Base-by-base conservation (phyloP, 768 basidiomycete species). In the Agrocybe pediades region DNA sequence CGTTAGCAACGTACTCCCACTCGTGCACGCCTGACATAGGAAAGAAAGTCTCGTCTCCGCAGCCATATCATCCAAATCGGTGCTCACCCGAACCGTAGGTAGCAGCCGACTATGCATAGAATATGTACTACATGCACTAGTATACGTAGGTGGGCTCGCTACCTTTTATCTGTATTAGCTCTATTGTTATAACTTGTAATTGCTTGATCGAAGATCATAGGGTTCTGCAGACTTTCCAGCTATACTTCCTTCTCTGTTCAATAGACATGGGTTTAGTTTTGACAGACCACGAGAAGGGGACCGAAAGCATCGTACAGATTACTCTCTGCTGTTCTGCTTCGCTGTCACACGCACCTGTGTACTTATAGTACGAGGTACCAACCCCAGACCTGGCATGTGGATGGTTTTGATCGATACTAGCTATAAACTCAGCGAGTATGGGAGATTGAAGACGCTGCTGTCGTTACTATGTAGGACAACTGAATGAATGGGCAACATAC, bases 401-500 rank as follows among this genome's bases (percentile, higher is more conserved):
- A 30, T 36, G n/a, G 21, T 42, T n/a, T 20, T 51, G 50, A 51
- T 51, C 41, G 33, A 36, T 36, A 36, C 11, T 15, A n/a, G n/a
- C n/a, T n/a, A n/a, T n/a, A 13, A 36, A 13, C 3, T 13, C 5
- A 13, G 33, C 11, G 33, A 36, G n/a, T n/a, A n/a, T n/a, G n/a
- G n/a, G n/a, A n/a, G n/a, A n/a, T n/a, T n/a, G n/a, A n/a, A n/a
- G n/a, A n/a, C n/a, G n/a, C n/a, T n/a, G n/a, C n/a, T n/a, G n/a
- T n/a, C 40, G 40, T 41, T 2, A 41, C 40, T 2, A 20, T 41
- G 40, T n/a, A n/a, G n/a, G n/a, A n/a, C n/a, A n/a, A n/a, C n/a
- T n/a, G n/a, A n/a, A n/a, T n/a, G n/a, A n/a, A n/a, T n/a, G n/a
- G n/a, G n/a, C n/a, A n/a, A n/a, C n/a, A n/a, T n/a, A n/a, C n/a